A percentile compares a stretch with the other conserved stretches of the same genome.
These are phyloP conservation scores for Chlorella sp. DNA, from an alignment of 139 green algal genomes.

Conservation along the genomic window DNA sequence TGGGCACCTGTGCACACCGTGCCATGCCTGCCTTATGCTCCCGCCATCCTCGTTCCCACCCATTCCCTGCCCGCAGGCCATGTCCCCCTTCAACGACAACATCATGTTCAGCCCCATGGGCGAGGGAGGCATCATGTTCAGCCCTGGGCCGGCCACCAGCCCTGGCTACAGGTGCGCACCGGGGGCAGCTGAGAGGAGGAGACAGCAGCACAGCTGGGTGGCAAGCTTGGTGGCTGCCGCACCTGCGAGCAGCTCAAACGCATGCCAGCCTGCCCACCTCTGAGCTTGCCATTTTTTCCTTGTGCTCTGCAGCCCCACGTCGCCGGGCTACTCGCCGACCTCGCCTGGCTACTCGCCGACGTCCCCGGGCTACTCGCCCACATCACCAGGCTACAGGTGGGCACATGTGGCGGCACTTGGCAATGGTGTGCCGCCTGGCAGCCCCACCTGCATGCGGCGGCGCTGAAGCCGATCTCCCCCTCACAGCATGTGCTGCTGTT, in stretches of 20 bases:
- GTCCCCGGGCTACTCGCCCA: slow-evolving; percentile 43
- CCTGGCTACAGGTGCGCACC: slow-evolving; percentile 65
- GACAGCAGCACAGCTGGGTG: no score
- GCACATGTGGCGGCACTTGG: no score
- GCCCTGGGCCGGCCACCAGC: slow-evolving; percentile 68
- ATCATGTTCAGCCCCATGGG: slow-evolving; percentile 67
- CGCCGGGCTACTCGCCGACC: slow-evolving; percentile 40
- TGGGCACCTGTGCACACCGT: no score
- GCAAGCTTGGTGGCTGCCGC: not conserved
- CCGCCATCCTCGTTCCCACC: no score
- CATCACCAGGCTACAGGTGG: not conserved
- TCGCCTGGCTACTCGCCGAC: slow-evolving; percentile 17
- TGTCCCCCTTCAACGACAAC: slow-evolving; percentile 60
- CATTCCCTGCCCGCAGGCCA: slow-evolving; percentile 1
- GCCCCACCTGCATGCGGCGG: no score
- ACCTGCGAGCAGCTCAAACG: not conserved
- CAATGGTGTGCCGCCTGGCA: no score
- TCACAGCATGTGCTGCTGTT: no score
- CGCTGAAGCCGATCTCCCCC: no score
- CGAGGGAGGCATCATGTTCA: slow-evolving; percentile 45
- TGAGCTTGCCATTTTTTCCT: not conserved
- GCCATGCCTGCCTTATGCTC: no score
- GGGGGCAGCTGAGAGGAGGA: not conserved
- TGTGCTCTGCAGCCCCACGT: slow-evolving; percentile 34
- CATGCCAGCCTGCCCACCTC: not conserved